Percentiles rank a stretch among this genome's conserved stretches.
These are phyloP conservation scores for Yamadazyma sp. DNA, from an alignment of 1,139 yeast species.

Conservation along the genomic window DNA sequence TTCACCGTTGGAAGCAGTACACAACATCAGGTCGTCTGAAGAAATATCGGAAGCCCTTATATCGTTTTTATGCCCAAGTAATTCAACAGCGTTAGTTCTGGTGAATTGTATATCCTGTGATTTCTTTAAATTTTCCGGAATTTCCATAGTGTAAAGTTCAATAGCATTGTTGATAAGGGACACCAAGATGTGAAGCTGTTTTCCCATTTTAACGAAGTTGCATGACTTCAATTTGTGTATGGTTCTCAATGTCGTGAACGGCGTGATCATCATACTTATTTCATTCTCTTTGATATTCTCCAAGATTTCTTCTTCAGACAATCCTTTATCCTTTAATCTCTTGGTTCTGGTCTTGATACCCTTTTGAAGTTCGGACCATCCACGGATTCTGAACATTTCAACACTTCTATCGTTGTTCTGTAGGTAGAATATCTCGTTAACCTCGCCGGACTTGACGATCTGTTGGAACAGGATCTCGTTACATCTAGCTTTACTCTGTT, in stretches of 20 bases:
- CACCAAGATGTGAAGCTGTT: conserved; percentile 55
- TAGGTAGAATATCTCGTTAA: conserved; percentile 58
- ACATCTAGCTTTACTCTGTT: conserved; percentile 79
- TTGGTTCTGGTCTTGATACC: conserved; percentile 78
- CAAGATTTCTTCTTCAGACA: conserved; percentile 59
- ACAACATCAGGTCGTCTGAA: conserved; percentile 79
- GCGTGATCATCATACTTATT: conserved; percentile 58
- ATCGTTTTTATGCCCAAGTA: conserved; percentile 87
- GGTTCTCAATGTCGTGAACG: conserved; percentile 62
- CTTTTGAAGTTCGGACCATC: conserved; percentile 75
- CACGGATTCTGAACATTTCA: conserved; percentile 79
- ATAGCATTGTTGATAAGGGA: conserved; percentile 73
- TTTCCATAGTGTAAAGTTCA: conserved; percentile 60
- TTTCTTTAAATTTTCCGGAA: conserved; percentile 47
- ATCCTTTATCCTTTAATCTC: conserved; percentile 70
- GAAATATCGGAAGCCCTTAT: conserved; percentile 81
- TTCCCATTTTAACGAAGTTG: conserved; percentile 47
- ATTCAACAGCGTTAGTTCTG: conserved; percentile 60
- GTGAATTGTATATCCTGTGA: conserved; percentile 39
- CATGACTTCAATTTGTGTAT: conserved; percentile 56
- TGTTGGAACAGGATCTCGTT: conserved; percentile 55
- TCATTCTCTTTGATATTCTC: conserved; percentile 54
- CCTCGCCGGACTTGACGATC: conserved; percentile 31
- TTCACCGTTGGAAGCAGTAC: conserved; percentile 88
- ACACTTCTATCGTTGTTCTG: conserved; percentile 79